A percentile compares a stretch with the other conserved stretches of the same genome.
Conservation (phyloP, 345 rosid species). For the Rhizophora apiculata region DNA sequence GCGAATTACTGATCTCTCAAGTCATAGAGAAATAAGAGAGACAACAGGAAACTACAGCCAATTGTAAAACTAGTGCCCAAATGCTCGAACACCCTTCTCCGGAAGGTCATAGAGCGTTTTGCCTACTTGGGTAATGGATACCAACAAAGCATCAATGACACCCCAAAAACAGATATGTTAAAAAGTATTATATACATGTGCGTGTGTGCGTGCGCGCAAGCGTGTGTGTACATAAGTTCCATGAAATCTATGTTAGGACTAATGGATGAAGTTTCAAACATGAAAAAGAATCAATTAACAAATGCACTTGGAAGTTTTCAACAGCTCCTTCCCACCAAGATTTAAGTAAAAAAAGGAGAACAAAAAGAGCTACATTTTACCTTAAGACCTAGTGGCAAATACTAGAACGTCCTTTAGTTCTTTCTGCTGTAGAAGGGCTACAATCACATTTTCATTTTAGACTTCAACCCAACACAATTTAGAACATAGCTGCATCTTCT, state of each 20-base stretch:
- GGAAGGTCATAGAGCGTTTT: background rate
- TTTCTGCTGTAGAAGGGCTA: constrained; percentile 48
- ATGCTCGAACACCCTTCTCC: background rate
- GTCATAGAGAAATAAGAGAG: background rate
- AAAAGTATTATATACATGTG: too few relatives aligned
- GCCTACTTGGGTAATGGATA: constrained; percentile 17
- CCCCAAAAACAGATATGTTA: background rate
- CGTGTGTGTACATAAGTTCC: background rate
- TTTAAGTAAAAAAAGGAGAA: constrained; percentile 6
- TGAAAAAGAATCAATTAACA: constrained; percentile 44
- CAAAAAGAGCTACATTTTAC: constrained; percentile 29
- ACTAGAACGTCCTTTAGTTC: constrained; percentile 44
- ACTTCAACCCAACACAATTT: constrained; percentile 47
- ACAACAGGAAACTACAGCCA: background rate
- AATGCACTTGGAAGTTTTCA: constrained; percentile 40
- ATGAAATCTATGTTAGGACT: constrained; percentile 23
- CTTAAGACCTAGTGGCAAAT: constrained; percentile 46
- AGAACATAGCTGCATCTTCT: constrained; percentile 47
- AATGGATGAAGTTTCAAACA: constrained; percentile 31
- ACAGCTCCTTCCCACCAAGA: constrained; percentile 53
- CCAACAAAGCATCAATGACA: constrained; percentile 19
- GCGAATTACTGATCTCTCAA: background rate
- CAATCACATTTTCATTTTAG: constrained; percentile 49
- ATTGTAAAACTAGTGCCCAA: constrained; percentile 5
- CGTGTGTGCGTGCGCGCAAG: too few relatives aligned